Conservation (phyloP, 352 stramenopile species). For the Elongisporangium undulatum region DNA sequence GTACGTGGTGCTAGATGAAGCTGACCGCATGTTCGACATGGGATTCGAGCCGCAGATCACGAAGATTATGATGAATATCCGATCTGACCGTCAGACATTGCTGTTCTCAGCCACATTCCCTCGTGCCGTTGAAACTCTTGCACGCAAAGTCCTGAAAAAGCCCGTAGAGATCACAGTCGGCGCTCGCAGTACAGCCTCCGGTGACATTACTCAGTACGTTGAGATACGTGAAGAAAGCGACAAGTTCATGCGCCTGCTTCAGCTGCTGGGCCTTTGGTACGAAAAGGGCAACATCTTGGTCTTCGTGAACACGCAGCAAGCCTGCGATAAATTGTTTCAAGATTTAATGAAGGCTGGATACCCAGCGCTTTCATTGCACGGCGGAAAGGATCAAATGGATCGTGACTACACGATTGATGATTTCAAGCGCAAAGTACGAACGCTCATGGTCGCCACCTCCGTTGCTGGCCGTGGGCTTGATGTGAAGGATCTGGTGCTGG, state of each 20-base stretch:
- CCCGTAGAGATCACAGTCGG: conserved; percentile 97
- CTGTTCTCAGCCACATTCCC: conserved; percentile 99
- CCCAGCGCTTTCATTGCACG: conserved; percentile 95
- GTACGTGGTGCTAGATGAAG: conserved; percentile 99
- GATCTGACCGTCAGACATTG: conserved; percentile 89
- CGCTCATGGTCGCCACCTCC: conserved; percentile 93
- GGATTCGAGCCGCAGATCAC: conserved; percentile 99
- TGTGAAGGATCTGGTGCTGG: conserved; percentile 96
- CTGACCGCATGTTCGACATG: conserved; percentile 99
- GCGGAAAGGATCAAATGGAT: conserved; percentile 99
- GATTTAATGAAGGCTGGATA: conserved; percentile 97
- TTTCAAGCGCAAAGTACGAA: conserved; percentile 96
- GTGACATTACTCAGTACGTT: conserved; percentile 97
- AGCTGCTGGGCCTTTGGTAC: conserved; percentile 95
- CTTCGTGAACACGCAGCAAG: conserved; percentile 99
- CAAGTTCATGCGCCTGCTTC: conserved; percentile 98
- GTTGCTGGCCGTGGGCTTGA: conserved; percentile 98
- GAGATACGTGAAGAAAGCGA: conserved; percentile 98
- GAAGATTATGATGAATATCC: conserved; percentile 94
- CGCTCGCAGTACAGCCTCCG: conserved; percentile 93
- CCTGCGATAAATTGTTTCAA: conserved; percentile 96
- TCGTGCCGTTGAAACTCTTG: conserved; percentile 88
- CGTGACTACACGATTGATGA: conserved; percentile 98
- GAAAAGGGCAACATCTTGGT: conserved; percentile 98
- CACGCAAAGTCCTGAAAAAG: conserved; percentile 88